phyloP scores from a whole-genome alignment of 257 asterid species.

The Leonotis leonurus region DNA sequence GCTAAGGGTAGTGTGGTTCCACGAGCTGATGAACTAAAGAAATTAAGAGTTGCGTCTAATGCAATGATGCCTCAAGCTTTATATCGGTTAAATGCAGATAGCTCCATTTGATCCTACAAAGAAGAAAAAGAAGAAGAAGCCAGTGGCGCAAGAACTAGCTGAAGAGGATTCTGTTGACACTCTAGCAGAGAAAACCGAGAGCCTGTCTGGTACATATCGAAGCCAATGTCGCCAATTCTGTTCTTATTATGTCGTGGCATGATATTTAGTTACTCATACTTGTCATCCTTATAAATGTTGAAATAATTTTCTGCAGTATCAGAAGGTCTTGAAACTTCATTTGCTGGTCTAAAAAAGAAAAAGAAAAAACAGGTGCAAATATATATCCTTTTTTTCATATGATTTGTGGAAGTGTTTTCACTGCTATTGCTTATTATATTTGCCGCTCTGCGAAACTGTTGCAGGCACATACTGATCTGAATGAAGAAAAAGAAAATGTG shows the following conservation, averaged over 20 bases:
- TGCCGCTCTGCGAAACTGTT: neutral
- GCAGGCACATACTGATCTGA: slow-evolving; percentile 64
- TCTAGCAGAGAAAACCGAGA: slow-evolving; percentile 64
- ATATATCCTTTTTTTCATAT: no score
- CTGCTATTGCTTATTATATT: no score
- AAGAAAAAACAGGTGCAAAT: slow-evolving; percentile 82
- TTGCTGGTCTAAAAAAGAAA: slow-evolving; percentile 77
- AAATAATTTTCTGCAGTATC: slow-evolving; percentile 42
- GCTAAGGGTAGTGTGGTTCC: no score
- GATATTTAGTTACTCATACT: neutral
- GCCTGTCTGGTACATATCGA: slow-evolving; percentile 45
- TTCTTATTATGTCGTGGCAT: neutral
- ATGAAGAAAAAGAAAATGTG: slow-evolving; percentile 53
- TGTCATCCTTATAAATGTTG: neutral
- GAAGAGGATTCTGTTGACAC: slow-evolving; percentile 61
- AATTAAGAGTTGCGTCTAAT: no score
- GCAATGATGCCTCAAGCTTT: neutral
- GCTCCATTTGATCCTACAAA: slow-evolving; percentile 83
- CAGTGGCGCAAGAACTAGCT: slow-evolving; percentile 63
- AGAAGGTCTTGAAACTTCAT: slow-evolving; percentile 61
- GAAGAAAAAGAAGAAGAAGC: slow-evolving; percentile 92
- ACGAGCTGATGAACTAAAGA: no score
- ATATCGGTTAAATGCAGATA: slow-evolving; percentile 34
- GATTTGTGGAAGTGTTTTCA: no score
- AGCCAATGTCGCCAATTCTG: neutral